Percentiles rank a stretch among this genome's conserved stretches.
These are phyloP conservation scores for Annona squamosa DNA, from an alignment of 164 flowering plant genomes.

Conservation along the genomic window DNA sequence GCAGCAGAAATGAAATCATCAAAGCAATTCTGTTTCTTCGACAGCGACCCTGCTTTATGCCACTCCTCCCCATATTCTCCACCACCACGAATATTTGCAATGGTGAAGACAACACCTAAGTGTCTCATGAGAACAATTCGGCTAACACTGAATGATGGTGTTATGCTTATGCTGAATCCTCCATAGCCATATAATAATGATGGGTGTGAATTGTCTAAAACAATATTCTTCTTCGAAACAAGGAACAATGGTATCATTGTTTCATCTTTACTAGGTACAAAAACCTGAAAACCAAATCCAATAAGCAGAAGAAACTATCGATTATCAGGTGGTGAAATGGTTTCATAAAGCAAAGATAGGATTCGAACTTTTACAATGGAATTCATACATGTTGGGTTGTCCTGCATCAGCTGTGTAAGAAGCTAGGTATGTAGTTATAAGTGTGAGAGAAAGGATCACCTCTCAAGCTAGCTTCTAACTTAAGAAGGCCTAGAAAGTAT, in stretches of 20 bases:
- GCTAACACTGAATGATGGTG: constrained; percentile 68
- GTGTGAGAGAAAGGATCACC: too few relatives aligned
- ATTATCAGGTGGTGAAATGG: background rate
- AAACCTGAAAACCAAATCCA: constrained; percentile 46
- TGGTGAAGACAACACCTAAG: constrained; percentile 63
- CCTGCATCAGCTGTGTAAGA: too few relatives aligned
- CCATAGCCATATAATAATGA: constrained; percentile 89
- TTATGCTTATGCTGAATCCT: constrained; percentile 82
- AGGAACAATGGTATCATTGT: constrained; percentile 82
- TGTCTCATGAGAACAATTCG: constrained; percentile 64
- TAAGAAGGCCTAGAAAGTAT: too few relatives aligned
- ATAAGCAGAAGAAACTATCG: background rate
- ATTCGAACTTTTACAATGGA: too few relatives aligned
- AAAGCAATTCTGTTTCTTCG: constrained; percentile 88
- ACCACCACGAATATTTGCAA: constrained; percentile 98
- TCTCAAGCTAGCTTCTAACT: too few relatives aligned
- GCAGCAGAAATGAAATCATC: constrained; percentile 91
- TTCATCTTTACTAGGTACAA: constrained; percentile 85
- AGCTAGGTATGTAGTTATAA: too few relatives aligned
- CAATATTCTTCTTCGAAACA: constrained; percentile 64
- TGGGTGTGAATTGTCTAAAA: constrained; percentile 86
- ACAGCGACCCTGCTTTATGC: constrained; percentile 91
- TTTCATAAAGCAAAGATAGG: background rate
- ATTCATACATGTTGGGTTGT: too few relatives aligned
- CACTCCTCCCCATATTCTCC: constrained; percentile 99